These are phyloP conservation scores for Hanseniaspora lachancei DNA, from an alignment of 805 yeast genomes.

Conservation along the genomic window DNA sequence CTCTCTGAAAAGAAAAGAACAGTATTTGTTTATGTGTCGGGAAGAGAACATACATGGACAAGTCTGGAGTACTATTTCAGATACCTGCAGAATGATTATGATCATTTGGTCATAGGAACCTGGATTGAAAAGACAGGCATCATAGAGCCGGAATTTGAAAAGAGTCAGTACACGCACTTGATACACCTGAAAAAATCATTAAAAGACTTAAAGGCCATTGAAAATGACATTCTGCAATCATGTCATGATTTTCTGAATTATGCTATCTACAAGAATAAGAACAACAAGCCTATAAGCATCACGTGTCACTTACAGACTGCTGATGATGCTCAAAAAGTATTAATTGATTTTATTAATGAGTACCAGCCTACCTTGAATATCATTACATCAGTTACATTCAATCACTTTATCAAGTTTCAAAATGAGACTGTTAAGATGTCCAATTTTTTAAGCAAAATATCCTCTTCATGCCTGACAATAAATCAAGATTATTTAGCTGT, in stretches of 20 bases:
- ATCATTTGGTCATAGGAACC: constrained; percentile 46
- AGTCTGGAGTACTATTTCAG: constrained; percentile 56
- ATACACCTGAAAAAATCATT: not conserved
- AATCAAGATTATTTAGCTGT: constrained; percentile 11
- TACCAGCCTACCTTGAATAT: constrained; percentile 25
- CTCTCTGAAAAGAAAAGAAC: constrained; percentile 26
- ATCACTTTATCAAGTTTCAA: constrained; percentile 26
- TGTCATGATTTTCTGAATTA: constrained; percentile 11
- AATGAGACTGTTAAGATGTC: constrained; percentile 27
- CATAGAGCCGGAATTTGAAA: constrained; percentile 18
- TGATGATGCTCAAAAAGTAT: constrained; percentile 19
- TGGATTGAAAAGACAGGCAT: constrained; percentile 28
- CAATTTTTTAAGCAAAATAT: constrained; percentile 5
- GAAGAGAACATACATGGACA: constrained; percentile 62
- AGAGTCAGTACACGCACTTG: constrained; percentile 12
- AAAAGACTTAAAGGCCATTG: not conserved
- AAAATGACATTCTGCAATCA: constrained; percentile 1
- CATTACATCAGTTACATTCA: constrained; percentile 26
- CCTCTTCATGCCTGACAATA: constrained; percentile 2
- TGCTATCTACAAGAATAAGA: not conserved
- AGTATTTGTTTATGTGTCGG: constrained; percentile 49
- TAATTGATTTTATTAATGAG: constrained; percentile 19
- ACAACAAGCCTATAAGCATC: constrained; percentile 21
- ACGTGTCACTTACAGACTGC: constrained; percentile 25
- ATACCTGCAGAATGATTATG: constrained; percentile 47